A percentile compares a stretch with the other conserved stretches of the same genome.
Evolutionary conservation across 345 rosid genomes (phyloP).

Genomic region (Aegle marmelos): DNA sequence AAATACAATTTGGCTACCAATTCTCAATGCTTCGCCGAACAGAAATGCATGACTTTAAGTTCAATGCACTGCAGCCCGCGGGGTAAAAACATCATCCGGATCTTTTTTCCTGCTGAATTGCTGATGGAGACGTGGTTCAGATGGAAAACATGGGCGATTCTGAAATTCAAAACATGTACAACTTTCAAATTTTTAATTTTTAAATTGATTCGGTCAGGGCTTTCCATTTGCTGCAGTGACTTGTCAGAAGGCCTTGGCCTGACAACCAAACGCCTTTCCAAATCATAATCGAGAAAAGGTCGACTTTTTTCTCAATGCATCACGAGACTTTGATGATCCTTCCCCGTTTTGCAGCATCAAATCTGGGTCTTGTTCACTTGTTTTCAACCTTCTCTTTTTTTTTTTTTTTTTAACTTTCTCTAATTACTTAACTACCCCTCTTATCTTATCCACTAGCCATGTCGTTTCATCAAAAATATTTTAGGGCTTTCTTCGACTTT

Average conservation of each 20-base stretch:
- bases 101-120: too few species aligned
- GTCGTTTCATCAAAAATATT: not conserved
- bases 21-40: too few species aligned
- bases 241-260: not conserved
- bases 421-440: not conserved
- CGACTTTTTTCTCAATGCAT: conserved; percentile 5
- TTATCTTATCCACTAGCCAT: conserved; percentile 10
- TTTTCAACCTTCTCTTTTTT: too few species aligned
- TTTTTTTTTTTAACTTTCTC: not conserved
- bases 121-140: not conserved
- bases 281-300: not conserved
- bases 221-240: too few species aligned
- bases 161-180: not conserved
- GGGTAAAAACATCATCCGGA: too few species aligned
- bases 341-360: conserved; percentile 5
- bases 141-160: not conserved
- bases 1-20: too few species aligned
- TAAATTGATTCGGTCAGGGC: too few species aligned
- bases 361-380: conserved; percentile 8
- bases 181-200: not conserved
- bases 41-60: too few species aligned
- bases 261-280: conserved; percentile 8
- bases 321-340: not conserved
- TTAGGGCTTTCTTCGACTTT: not conserved
- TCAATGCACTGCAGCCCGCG: too few species aligned